These are phyloP conservation scores for Pogostemon cablin DNA, from an alignment of 257 asterid species.

Conservation along the genomic window DNA sequence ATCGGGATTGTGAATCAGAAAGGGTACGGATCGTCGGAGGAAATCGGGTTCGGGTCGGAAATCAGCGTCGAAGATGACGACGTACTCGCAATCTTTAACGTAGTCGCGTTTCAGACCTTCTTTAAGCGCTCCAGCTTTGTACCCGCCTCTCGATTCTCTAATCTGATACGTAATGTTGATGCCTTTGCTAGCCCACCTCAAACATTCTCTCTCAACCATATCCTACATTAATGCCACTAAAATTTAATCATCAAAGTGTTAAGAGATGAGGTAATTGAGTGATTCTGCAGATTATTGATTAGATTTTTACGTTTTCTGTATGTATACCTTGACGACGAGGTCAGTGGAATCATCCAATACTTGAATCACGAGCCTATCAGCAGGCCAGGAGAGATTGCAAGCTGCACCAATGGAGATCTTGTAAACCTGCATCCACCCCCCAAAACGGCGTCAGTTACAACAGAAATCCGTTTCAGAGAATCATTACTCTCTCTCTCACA, in stretches of 20 bases:
- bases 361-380: slow-evolving; percentile 89
- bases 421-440: slow-evolving; percentile 54
- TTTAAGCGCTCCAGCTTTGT: slow-evolving; percentile 65
- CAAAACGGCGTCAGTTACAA: not conserved
- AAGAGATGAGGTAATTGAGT: slow-evolving; percentile 5
- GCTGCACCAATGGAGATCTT: slow-evolving; percentile 98
- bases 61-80: slow-evolving; percentile 62
- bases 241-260: not conserved
- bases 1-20: slow-evolving; percentile 46
- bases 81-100: slow-evolving; percentile 58
- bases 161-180: slow-evolving; percentile 52
- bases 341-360: slow-evolving; percentile 93
- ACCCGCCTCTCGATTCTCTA: slow-evolving; percentile 57
- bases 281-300: slow-evolving; percentile 10
- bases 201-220: slow-evolving; percentile 59
- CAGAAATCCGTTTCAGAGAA: not conserved
- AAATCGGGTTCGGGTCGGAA: slow-evolving; percentile 63
- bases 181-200: slow-evolving; percentile 65
- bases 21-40: slow-evolving; percentile 53
- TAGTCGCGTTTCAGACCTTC: slow-evolving; percentile 56
- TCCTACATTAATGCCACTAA: slow-evolving; percentile 35
- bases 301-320: not conserved
- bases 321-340: slow-evolving; percentile 55
- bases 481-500: slow-evolving; percentile 1
- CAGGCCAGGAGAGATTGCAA: slow-evolving; percentile 92